Evolutionary conservation across 169 alveolate species (phyloP), one percentile per base, ranked within the genome.

Genomic region (Plasmodium vinckei): DNA sequence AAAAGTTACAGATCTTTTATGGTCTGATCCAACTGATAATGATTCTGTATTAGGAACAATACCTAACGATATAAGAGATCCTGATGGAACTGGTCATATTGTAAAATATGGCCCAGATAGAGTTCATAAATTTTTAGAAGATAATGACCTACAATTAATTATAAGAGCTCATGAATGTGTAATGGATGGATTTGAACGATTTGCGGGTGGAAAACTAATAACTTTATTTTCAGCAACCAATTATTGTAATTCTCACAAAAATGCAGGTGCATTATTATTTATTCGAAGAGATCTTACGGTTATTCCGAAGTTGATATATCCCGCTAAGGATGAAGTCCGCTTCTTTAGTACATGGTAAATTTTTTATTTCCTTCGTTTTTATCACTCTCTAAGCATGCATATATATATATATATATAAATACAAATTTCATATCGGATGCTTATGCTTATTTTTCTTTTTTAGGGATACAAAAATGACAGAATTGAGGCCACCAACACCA

Each of bases 131-230:
- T 97, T 97, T 84, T 93, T 97, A n/a, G 94, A 94, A 15, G 93
- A 91, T 39, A 97, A 97, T 91, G 93, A 92, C 67, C 94, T 96
- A 4, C 93, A 92, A 54, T 90, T 96, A 63, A 94, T 96, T 82
- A 94, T 96, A 64, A 72, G 99, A 73, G 99, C 99, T 2, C 99
- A 99, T 92, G 99, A 99, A 92, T 99, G 99, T 87, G 99, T 99
- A n/a, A 98, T 98, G 99, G 99, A 98, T 93, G 99, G 99, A 1
- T 99, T 99, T 92, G 99, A 99, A 93, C 94, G 99, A 89, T 99
- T 99, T 91, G 99, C 99, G n/a, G 99, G 99, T 10, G 99, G 99
- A 17, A 89, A 95, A 53, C 95, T 99, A 65, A 97, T 99, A 53
- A 99, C 99, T 1, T 98, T 98, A 17, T 98, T 98, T 93, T 97